Evolutionary conservation across 2,329 filamentous ascomycete genomes (phyloP), one percentile per base, ranked within the genome.

Genomic region (Endoconidiophora polonica): DNA sequence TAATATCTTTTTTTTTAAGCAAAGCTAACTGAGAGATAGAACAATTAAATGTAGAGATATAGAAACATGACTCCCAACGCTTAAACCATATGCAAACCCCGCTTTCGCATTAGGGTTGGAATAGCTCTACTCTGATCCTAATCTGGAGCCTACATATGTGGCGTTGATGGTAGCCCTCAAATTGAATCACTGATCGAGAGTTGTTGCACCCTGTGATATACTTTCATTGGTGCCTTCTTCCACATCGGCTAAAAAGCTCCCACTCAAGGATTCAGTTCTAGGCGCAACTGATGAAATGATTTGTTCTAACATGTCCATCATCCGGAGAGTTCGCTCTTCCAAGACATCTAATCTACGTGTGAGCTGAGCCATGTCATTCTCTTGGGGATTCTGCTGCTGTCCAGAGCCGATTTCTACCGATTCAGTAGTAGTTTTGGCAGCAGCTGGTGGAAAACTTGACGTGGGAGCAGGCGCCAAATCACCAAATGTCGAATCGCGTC

Each of bases 401-500:
- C 49, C 52, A n/a, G 48, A 38, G 22, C 49, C 36, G 23, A 33
- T 7, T 12, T 33, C 7, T 5, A 33, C 12, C 9, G 29, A 33
- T 4, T 33, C 12, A 33, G 29, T 12, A 33, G 29, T 12, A 33
- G 29, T 12, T 3, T 44, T 41, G 37, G 50, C 48, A 24, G 46
- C 23, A 12, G 69, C 39, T n/a, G 46, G 38, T n/a, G 26, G 22
- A n/a, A 42, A 20, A 14, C 22, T 22, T 26, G 24, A 6, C 22
- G 42, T 43, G 4, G 46, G 39, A 6, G 24, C 36, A 38, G 40
- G 67, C 33, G 65, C 60, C 12, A 76, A 61, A 0, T 70, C 68
- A 0, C 72, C 73, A 52, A 74, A 76, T 54, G 76, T 74, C 38
- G 74, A 77, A 60, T 78, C 74, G 44, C 74, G 65, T 36, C 74